Base-by-base conservation (phyloP, 805 yeast genomes). In the Metschnikowia shivogae region DNA sequence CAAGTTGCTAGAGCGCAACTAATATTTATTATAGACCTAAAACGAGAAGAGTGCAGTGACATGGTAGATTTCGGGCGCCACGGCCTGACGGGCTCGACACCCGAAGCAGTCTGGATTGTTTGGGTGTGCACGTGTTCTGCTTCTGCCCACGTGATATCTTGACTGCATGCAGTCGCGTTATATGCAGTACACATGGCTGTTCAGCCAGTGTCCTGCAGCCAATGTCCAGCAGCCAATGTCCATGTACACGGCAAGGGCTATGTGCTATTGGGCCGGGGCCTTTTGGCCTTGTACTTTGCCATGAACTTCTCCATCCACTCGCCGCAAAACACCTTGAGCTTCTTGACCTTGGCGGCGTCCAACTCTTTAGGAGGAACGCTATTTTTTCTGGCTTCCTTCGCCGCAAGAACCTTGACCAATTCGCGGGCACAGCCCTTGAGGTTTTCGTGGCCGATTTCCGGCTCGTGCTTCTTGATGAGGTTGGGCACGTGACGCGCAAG, bases 401-500 rank as follows among this genome's bases (percentile, higher is more conserved):
- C 73, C 0, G 82, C 78, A 36, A 93, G 68, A 0, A 71, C 65
- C 50, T 81, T 77, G 5, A 84, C 89, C 46, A 92, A 80, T 40
- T 89, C 96, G 48, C 80, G 77, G 2, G 96, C 87, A 64, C 89
- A 84, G 32, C 75, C 75, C 64, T 90, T 92, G 42, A 88, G 58
- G 45, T 80, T 74, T 4, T 86, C 95, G 46, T 80, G 81, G 4
- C 89, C 89, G 19, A 92, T 70, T 43, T 80, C 82, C 2, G 70
- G 60, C 52, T 80, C 84, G 61, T 84, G 80, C 53, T 78, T 79
- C 52, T 81, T 81, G 44, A 90, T 72, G 58, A 86, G 63, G 56
- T 89, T 89, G 8, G 97, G 97, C 9, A 92, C 86, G 54, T 79
- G 72, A 12, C 73, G 65, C 1, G 97, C 97, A 60, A 92, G 80